Evolutionary conservation across 106 monocot genomes (phyloP).

Genomic region (Gastrodia elata): DNA sequence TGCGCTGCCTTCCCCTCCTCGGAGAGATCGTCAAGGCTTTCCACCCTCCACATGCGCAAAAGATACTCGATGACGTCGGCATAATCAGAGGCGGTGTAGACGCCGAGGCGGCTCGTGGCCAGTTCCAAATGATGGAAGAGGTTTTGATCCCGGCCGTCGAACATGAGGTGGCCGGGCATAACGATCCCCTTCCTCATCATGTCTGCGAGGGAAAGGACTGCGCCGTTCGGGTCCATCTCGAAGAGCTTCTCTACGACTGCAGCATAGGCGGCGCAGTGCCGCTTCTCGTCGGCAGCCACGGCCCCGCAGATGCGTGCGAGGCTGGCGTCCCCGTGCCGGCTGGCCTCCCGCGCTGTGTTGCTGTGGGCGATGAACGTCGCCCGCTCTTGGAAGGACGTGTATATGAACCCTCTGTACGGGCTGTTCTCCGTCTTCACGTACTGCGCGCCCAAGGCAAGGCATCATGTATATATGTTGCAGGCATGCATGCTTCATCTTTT

Average conservation of each 20-base stretch:
- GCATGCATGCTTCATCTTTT: neutral
- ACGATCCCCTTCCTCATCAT: constrained; percentile 18
- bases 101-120: neutral
- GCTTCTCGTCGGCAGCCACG: constrained; percentile 21
- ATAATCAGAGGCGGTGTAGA: constrained; percentile 7
- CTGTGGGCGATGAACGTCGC: constrained; percentile 23
- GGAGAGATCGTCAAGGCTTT: neutral
- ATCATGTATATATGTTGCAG: neutral
- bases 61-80: constrained; percentile 2
- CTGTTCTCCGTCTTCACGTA: constrained; percentile 1
- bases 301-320: constrained; percentile 15
- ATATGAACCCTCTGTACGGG: neutral
- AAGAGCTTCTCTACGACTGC: constrained; percentile 18
- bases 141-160: constrained; percentile 8
- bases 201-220: constrained; percentile 14
- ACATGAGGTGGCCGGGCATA: constrained; percentile 10
- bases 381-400: too few relatives aligned
- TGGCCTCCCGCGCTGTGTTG: constrained; percentile 17
- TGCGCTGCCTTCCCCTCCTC: constrained; percentile 6
- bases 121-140: constrained; percentile 3
- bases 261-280: constrained; percentile 17
- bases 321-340: constrained; percentile 8
- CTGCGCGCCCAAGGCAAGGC: neutral
- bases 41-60: constrained; percentile 4
- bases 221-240: constrained; percentile 15